These are phyloP conservation scores for Globisporangium cystogenes DNA, from an alignment of 352 stramenopile species.

Conservation along the genomic window DNA sequence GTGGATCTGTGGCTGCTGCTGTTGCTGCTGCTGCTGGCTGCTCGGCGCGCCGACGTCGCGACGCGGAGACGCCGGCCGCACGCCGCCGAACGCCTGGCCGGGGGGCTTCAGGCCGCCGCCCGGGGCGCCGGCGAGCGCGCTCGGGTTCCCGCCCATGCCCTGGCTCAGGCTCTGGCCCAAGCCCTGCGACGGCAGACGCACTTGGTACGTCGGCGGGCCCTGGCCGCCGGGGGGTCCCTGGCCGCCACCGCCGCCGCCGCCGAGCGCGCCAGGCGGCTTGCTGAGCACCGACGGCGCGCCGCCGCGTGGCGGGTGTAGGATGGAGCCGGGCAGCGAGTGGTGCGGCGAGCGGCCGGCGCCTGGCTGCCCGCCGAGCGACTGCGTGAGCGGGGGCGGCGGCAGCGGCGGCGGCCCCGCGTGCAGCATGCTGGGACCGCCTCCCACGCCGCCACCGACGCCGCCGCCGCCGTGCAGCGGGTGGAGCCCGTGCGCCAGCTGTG, in stretches of 20 bases:
- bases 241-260: too few relatives aligned
- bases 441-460: conserved; percentile 12
- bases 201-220: conserved; percentile 29
- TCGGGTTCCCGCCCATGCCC: conserved; percentile 21
- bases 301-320: conserved; percentile 58
- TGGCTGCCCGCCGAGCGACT: conserved; percentile 34
- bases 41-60: conserved; percentile 15
- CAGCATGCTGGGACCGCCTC: conserved; percentile 25
- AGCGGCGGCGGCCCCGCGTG: conserved; percentile 53
- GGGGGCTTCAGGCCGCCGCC: conserved; percentile 22
- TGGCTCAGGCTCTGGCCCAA: conserved; percentile 49
- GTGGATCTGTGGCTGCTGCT: conserved; percentile 31
- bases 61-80: conserved; percentile 38
- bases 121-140: conserved; percentile 2
- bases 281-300: conserved; percentile 46
- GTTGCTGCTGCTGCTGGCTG: conserved; percentile 21
- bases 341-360: conserved; percentile 52
- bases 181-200: conserved; percentile 46
- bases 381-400: conserved; percentile 52
- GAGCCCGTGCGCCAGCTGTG: conserved; percentile 52
- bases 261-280: conserved; percentile 28
- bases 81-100: conserved; percentile 18
- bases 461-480: conserved; percentile 66
- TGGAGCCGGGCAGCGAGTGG: conserved; percentile 57
- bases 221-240: conserved; percentile 14